Base-by-base conservation (phyloP, 2,329 filamentous ascomycete genomes). In the Catunica adiposa region DNA sequence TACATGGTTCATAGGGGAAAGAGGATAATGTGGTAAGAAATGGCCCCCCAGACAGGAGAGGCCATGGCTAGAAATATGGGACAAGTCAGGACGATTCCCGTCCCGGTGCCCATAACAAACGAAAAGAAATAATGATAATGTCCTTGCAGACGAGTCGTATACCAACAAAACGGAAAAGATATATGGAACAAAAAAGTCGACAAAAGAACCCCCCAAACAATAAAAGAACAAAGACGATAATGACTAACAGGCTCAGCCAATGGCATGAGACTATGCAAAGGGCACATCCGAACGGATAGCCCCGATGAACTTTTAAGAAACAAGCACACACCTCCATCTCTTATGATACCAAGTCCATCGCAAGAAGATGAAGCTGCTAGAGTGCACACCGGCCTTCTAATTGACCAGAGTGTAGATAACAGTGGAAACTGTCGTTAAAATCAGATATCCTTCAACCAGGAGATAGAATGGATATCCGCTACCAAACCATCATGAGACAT, bases 101-200 rank as follows among this genome's bases (percentile, higher is more conserved):
- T 25, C 17, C n/a, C 37, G 7, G 51, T 29, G 51, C 8, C 15
- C 29, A 20, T 34, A 20, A 55, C 26, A 38, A 25, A 55, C 38
- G 44, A 55, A 20, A 55, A 20, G 31, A 42, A 47, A 22, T 15
- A 51, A 51, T 44, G 11, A 44, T 44, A 20, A 47, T 57, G 55
- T 57, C 55, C 51, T 51, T 53, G 55, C 55, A 42, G 55, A 57
- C 55, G 51, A 53, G 51, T 57, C 50, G 51, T 57, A 53, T 57
- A 57, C 55, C 55, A 57, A 51, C 55, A 57, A 37, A 48, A 56
- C 31, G 23, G 22, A 40, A 53, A 23, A 31, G 29, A 20, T 26
- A 40, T 26, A 47, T 57, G 25, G 37, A 53, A 53, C 29, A 57
- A 40, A 56, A 23, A 51, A 38, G 31, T 20, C 15, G 34, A 25